Conservation (phyloP, 116 monocot species). For the Zostera marina region DNA sequence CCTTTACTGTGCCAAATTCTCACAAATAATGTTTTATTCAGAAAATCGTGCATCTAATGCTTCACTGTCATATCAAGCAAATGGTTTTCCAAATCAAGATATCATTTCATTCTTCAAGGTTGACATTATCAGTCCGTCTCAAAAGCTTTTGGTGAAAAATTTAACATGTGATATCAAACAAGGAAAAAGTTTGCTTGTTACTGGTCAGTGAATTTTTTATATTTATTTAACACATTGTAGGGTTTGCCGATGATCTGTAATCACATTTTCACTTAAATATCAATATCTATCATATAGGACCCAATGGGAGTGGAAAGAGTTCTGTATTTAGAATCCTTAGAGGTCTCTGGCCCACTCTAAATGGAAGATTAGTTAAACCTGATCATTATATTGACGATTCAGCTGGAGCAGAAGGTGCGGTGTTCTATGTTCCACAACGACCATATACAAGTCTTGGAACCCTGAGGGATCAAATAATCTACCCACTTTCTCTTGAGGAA, state of each 20-base stretch:
- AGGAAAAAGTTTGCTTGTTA: conserved; percentile 80
- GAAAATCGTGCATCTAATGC: background rate
- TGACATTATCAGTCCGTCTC: conserved; percentile 70
- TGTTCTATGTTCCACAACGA: conserved; percentile 81
- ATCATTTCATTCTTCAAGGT: conserved; percentile 69
- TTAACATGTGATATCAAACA: conserved; percentile 60
- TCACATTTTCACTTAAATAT: conserved; percentile 3
- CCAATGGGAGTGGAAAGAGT: conserved; percentile 99
- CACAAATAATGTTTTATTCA: too few species aligned
- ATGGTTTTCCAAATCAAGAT: conserved; percentile 21
- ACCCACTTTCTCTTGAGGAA: conserved; percentile 86
- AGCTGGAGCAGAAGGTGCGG: conserved; percentile 16
- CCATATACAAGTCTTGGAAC: conserved; percentile 93
- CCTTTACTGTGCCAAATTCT: too few species aligned
- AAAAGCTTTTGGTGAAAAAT: conserved; percentile 69
- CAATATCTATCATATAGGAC: conserved; percentile 27
- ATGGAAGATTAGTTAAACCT: conserved; percentile 62
- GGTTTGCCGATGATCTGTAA: background rate
- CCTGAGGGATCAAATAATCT: conserved; percentile 96
- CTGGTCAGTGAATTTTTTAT: conserved; percentile 31
- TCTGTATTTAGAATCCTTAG: conserved; percentile 87
- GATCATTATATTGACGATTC: conserved; percentile 18
- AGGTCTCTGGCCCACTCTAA: conserved; percentile 74
- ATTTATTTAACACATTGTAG: background rate
- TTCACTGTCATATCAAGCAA: conserved; percentile 11